Evolutionary conservation across 2,329 filamentous ascomycete species (phyloP), one percentile per base, ranked within the genome.

Genomic region (Fusarium staphyleae): DNA sequence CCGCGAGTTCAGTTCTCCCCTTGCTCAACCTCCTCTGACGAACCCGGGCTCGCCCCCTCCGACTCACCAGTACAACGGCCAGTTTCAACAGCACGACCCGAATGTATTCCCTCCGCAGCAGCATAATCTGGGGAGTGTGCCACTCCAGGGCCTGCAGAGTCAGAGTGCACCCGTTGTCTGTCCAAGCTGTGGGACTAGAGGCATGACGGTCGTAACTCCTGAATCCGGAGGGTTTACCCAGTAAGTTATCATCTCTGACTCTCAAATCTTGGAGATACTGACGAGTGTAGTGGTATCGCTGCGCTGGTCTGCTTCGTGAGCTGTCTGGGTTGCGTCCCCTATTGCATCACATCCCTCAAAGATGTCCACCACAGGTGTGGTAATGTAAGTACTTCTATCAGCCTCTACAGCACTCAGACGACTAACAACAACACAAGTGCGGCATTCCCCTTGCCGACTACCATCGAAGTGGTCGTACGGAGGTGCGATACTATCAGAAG

Each of bases 291-390:
- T 60, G 59, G 34, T 28, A 4, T 57, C 32, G 64, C 64, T 7
- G 59, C 58, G 5, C 7, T 59, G 8, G 48, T 59, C 1, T 66
- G 64, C 8, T 48, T 58, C 19, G 32, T 60, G 5, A 53, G 19
- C n/a, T 63, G 59, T n/a, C 8, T 65, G 19, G 64, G 61, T 42
- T 66, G 61, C 32, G 53, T 66, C 12, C 61, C 65, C 0, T 67
- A 65, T 29, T 51, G 29, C 26, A 58, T 67, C 47, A 10, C 18
- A 9, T 44, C 34, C 0, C 34, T 62, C 9, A 67, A 66, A 33
- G 59, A 67, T 43, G 63, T 65, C 4, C 37, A 58, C n/a, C 65
- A 67, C 46, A 30, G 43, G 10, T 67, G 65, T 22, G 47, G 56
- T 11, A 57, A 62, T 12, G 64, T 66, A 49, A 49, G 63, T 53